phyloP scores from a whole-genome alignment of 2,329 filamentous ascomycete genomes.

The Nannizzia gypsea region DNA sequence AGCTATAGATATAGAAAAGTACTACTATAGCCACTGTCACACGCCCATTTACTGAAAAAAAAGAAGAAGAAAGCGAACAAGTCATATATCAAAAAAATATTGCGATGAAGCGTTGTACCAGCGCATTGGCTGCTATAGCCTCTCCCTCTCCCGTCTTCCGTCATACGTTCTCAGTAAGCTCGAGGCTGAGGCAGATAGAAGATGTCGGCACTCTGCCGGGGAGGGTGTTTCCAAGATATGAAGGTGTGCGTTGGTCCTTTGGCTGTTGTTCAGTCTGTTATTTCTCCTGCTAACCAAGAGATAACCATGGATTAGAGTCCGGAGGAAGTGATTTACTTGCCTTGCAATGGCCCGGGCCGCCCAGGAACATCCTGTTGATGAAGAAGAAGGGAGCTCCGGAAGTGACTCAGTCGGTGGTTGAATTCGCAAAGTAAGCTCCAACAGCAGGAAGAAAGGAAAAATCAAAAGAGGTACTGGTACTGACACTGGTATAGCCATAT shows the following conservation, averaged over 20 bases:
- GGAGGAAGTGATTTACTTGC: conserved; percentile 49
- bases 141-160: background rate
- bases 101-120: background rate
- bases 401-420: conserved; percentile 46
- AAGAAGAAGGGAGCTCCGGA: conserved; percentile 51
- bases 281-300: background rate
- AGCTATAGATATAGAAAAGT: background rate
- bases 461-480: too few species aligned
- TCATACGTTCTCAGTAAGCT: conserved; percentile 34
- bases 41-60: background rate
- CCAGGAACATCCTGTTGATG: conserved; percentile 56
- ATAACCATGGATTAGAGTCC: conserved; percentile 35
- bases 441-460: too few species aligned
- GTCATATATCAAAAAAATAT: background rate
- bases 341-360: conserved; percentile 56
- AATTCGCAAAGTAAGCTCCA: conserved; percentile 40
- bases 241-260: conserved; percentile 38
- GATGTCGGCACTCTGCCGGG: conserved; percentile 34
- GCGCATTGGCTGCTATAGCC: background rate
- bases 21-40: background rate
- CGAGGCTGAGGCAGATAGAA: conserved; percentile 32
- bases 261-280: background rate
- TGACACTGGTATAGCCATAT: conserved; percentile 49
- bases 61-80: background rate
- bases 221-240: conserved; percentile 52